Evolutionary conservation across 106 monocot genomes (phyloP).

Genomic region (Dendrobium catenatum): DNA sequence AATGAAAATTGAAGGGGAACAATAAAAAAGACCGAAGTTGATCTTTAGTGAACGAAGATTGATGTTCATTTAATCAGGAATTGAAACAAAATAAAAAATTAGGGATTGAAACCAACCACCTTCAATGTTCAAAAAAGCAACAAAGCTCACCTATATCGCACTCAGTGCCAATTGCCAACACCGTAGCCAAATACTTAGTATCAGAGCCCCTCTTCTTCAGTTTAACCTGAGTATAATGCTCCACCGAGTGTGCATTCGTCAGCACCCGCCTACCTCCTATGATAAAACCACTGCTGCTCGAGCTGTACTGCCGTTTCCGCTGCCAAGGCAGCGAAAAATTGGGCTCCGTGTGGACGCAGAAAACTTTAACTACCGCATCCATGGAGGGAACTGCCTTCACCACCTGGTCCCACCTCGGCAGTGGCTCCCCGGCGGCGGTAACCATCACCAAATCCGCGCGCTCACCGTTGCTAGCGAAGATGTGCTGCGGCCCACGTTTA

Average conservation of each 20-base stretch:
- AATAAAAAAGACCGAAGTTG: too few species aligned
- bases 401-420: conserved; percentile 47
- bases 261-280: conserved; percentile 72
- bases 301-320: conserved; percentile 95
- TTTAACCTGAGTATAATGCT: conserved; percentile 97
- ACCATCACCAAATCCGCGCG: conserved; percentile 2
- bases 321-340: conserved; percentile 99
- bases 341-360: conserved; percentile 96
- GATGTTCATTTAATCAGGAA: neutral
- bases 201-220: conserved; percentile 96
- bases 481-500: neutral
- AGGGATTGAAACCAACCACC: neutral
- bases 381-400: conserved; percentile 63
- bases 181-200: conserved; percentile 87
- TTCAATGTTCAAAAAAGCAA: neutral
- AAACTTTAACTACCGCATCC: conserved; percentile 99
- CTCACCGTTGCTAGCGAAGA: conserved; percentile 17
- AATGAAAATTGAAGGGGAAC: too few species aligned
- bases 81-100: neutral
- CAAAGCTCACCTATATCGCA: conserved; percentile 72
- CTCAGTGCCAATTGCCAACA: conserved; percentile 91
- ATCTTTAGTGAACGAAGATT: neutral
- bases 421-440: conserved; percentile 7
- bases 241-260: conserved; percentile 97
- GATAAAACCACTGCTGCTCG: conserved; percentile 90